Conservation (phyloP, 768 basidiomycete species). For the Suillus spraguei region DNA sequence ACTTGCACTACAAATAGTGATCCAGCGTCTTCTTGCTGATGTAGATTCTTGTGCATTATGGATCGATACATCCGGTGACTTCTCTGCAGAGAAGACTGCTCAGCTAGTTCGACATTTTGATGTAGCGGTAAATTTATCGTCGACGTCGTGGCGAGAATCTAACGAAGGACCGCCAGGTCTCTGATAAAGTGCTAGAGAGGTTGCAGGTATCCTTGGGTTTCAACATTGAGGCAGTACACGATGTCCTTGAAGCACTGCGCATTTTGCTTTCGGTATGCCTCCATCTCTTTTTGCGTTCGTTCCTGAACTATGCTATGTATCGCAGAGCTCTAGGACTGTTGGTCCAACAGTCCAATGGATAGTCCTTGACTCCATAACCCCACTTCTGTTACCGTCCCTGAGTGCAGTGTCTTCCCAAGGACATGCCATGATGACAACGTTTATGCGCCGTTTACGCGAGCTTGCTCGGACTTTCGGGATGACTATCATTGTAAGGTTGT, state of each 20-base stretch:
- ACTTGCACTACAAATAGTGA: conserved; percentile 58
- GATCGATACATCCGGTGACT: conserved; percentile 75
- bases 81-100: conserved; percentile 52
- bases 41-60: conserved; percentile 51
- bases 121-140: conserved; percentile 25
- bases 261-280: conserved; percentile 32
- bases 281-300: conserved; percentile 10
- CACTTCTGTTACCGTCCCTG: conserved; percentile 62
- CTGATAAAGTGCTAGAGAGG: conserved; percentile 48
- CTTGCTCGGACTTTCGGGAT: conserved; percentile 47
- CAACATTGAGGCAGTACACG: conserved; percentile 55
- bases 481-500: conserved; percentile 54
- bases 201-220: conserved; percentile 62
- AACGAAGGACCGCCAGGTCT: conserved; percentile 22
- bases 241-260: conserved; percentile 48
- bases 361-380: conserved; percentile 67
- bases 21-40: conserved; percentile 50
- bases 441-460: conserved; percentile 65
- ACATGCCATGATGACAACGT: conserved; percentile 70
- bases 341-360: conserved; percentile 42
- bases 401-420: conserved; percentile 72
- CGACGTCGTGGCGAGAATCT: neutral
- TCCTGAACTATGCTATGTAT: conserved; percentile 8
- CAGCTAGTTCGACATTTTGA: conserved; percentile 36
- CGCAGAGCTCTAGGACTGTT: conserved; percentile 15